phyloP scores from a whole-genome alignment of 495 filamentous ascomycete species.

The Penicillium taxi region DNA sequence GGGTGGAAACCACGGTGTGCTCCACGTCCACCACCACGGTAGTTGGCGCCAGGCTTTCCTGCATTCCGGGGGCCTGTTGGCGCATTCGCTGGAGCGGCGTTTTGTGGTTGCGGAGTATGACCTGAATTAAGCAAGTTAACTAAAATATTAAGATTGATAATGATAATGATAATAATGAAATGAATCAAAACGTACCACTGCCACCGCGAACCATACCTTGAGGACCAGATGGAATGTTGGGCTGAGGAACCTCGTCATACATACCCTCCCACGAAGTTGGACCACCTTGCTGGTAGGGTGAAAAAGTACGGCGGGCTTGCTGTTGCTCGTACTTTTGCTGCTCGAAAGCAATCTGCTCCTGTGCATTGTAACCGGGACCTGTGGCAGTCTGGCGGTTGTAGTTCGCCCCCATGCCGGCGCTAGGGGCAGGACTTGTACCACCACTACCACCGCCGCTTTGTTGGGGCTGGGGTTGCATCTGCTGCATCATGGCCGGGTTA shows the following conservation, averaged over 20 bases:
- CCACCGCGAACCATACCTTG: constrained; percentile 42
- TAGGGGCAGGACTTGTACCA: constrained; percentile 9
- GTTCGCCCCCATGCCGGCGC: constrained; percentile 11
- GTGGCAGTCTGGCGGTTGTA: constrained; percentile 27
- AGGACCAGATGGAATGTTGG: constrained; percentile 53
- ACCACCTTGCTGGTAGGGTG: constrained; percentile 47
- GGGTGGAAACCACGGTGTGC: constrained; percentile 72
- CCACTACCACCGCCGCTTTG: constrained; percentile 12
- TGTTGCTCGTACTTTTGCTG: constrained; percentile 82
- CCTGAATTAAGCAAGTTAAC: constrained; percentile 19
- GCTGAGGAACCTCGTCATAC: constrained; percentile 97
- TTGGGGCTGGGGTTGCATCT: constrained; percentile 43
- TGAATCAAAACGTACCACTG: constrained; percentile 31
- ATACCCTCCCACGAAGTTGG: constrained; percentile 95
- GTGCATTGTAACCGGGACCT: constrained; percentile 59
- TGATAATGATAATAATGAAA: too few species aligned
- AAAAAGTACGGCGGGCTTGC: constrained; percentile 41
- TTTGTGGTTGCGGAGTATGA: constrained; percentile 49
- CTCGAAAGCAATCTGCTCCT: constrained; percentile 75
- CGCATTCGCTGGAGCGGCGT: constrained; percentile 82
- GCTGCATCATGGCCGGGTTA: constrained; percentile 68
- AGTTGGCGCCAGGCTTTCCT: constrained; percentile 87
- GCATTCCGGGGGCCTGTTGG: constrained; percentile 96
- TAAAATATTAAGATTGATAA: neutral
- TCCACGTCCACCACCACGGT: constrained; percentile 86